These are phyloP conservation scores for Brassica juncea DNA, from an alignment of 345 rosid species.

Conservation along the genomic window DNA sequence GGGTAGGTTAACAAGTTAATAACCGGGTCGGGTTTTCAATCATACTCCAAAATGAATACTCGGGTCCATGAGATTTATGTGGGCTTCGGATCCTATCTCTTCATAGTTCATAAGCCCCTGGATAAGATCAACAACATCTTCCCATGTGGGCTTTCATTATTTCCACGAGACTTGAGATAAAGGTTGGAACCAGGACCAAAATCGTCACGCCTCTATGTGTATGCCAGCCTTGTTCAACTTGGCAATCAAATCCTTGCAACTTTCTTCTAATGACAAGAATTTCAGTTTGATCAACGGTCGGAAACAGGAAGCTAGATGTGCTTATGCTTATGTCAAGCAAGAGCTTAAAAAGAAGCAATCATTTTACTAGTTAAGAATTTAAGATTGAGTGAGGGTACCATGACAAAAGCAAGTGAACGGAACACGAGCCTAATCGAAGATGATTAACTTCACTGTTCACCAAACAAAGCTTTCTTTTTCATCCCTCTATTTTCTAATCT, in stretches of 20 bases:
- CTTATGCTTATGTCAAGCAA: neutral
- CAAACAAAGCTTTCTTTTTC: neutral
- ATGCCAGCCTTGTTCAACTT: neutral
- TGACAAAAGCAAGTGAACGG: slow-evolving; percentile 47
- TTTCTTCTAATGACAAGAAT: neutral
- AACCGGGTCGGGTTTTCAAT: slow-evolving; percentile 28
- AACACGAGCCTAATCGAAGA: slow-evolving; percentile 53
- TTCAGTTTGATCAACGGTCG: neutral
- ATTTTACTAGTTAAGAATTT: no score
- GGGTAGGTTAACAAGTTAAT: slow-evolving; percentile 30
- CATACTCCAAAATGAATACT: neutral
- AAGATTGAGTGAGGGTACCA: neutral
- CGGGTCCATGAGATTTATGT: neutral
- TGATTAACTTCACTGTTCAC: neutral
- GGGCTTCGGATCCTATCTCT: neutral
- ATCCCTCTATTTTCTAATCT: neutral
- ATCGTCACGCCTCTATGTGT: neutral
- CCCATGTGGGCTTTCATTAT: neutral
- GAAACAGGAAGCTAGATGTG: slow-evolving; percentile 39
- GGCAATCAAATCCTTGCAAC: neutral
- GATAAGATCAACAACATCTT: neutral
- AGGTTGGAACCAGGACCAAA: neutral
- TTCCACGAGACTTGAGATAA: neutral
- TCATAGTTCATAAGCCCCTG: neutral
- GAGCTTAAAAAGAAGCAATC: neutral